Base-by-base conservation (phyloP, 2,329 filamentous ascomycete species). In the Aureobasidium sp. region DNA sequence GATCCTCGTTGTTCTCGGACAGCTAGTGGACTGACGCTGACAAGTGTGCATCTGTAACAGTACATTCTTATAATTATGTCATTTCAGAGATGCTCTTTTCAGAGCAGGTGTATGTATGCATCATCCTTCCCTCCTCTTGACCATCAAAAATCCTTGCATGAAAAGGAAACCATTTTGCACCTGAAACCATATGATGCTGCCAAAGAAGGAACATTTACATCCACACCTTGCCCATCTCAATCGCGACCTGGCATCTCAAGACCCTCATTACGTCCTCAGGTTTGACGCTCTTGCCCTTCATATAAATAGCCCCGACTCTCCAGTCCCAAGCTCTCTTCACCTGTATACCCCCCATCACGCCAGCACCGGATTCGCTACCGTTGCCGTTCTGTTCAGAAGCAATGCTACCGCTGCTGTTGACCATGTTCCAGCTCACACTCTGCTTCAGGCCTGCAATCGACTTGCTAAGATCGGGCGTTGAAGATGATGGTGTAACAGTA, bases 191-290 rank as follows among this genome's bases (percentile, higher is more conserved):
- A 20, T 37, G 34, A 52, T 39, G 20, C 34, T 52, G 12, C 3
- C 37, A 20, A 17, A 34, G 29, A 34, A 42, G 7, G 15, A 34
- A 12, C n/a, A 51, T 52, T 41, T 53, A 62, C 36, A 52, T 62
- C 87, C 88, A 91, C 59, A 87, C 78, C 69, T 80, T 82, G 15
- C 84, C 87, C 70, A 95, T 76, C 67, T 94, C 90, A 72, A 82
- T 84, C 15, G 90, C 88, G 70, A 96, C 74, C 2, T 87, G 88
- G 57, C 90, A 73, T 66, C 92, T 82, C 74, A 96, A 72, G 66
- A 87, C 82, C 66, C 81, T 80, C 63, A 96, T 75, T n/a, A 97
- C 79, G 65, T 93, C 88, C 52, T 80, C 80, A 0, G 85, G 88
- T 65, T 77, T 67, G 20, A 67, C 85, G 20, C 82, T 84, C 12